Evolutionary conservation across 108 stramenopile species (phyloP), one percentile per base, ranked within the genome.

Genomic region (Conticribra guillardii): DNA sequence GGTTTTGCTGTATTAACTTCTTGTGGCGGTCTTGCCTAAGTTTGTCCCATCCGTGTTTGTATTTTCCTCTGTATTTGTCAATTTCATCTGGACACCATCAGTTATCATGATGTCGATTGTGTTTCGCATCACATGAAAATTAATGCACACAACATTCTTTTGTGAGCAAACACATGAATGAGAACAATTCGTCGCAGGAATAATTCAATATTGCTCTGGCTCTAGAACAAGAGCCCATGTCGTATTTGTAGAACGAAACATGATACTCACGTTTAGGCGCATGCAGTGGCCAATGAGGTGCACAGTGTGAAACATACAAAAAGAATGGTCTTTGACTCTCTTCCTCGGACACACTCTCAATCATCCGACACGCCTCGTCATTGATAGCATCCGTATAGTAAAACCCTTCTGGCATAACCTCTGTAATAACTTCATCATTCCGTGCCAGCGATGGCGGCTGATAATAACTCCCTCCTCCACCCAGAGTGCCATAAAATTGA

Each of bases 341-440:
- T 30, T 50, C 45, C 46, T 52, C 50, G 18, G 48, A 54, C 21
- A 28, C 32, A 29, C 53, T 57, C 34, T 76, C 54, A 23, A 77
- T 81, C 41, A 81, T 67, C 52, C 46, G 24, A 50, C 80, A 76
- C 17, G 80, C 80, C 54, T 81, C 80, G 21, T 81, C 80, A 34
- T 72, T 81, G 27, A 81, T 81, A 1, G 80, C 75, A 62, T 81
- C 80, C 2, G 80, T 81, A 30, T 81, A 81, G 33, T 81, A 81
- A 55, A 60, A 81, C 1, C 67, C 80, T 2, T 77, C 73, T 9
- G 80, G 74, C 50, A 51, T 71, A 16, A 29, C 60, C 0, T 81
- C 80, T 30, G 17, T 50, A n/a, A 81, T 26, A 0, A 81, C 72
- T 16, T 64, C 22, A 18, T 66, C 63, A 60, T 73, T 29, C 7